Percentiles rank a stretch among this genome's conserved stretches.
Evolutionary conservation across 2,329 filamentous ascomycete genomes (phyloP).

Genomic region (Botrytis pseudocinerea): DNA sequence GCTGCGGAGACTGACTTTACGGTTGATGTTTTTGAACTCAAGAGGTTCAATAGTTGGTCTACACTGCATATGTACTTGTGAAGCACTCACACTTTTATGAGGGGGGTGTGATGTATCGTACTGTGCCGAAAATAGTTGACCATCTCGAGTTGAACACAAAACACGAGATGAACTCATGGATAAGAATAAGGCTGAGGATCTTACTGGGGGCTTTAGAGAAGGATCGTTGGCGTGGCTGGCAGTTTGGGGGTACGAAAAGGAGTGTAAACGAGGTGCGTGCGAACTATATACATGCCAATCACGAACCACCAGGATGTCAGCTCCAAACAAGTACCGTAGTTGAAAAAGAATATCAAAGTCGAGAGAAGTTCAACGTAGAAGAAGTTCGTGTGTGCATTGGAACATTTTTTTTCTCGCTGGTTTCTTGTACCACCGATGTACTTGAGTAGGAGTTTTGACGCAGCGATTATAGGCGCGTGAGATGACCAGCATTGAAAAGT

Average conservation of each 20-base stretch:
- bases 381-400: neutral
- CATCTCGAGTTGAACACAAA: neutral
- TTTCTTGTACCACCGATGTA: neutral
- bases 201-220: neutral
- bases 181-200: conserved; percentile 16
- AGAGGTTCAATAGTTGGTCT: neutral
- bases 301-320: neutral
- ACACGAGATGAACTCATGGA: conserved; percentile 21
- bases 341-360: neutral
- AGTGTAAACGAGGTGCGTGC: conserved; percentile 9
- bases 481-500: neutral
- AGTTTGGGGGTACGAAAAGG: neutral
- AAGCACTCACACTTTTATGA: neutral
- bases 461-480: neutral
- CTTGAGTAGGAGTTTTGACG: neutral
- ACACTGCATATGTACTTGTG: neutral
- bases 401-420: neutral
- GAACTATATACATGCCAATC: neutral
- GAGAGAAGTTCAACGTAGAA: neutral
- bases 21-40: neutral
- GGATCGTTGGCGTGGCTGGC: neutral
- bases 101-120: neutral
- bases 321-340: neutral
- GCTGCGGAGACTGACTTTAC: neutral
- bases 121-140: neutral